These are phyloP conservation scores for Leishmania mexicana DNA, from an alignment of 208 protist species.

Conservation along the genomic window DNA sequence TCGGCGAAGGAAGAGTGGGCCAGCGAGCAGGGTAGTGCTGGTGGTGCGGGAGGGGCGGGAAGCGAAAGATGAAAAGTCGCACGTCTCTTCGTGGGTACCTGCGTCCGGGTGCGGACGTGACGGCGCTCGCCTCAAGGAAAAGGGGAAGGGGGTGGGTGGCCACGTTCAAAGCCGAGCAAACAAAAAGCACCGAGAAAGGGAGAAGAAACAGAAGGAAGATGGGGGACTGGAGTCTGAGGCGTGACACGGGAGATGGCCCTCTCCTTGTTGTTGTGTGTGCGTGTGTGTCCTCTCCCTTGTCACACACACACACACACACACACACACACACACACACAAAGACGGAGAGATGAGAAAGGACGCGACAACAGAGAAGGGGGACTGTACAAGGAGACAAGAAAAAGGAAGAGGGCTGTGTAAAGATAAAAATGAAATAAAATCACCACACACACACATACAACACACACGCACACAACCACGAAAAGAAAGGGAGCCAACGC, in stretches of 20 bases:
- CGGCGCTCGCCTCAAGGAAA: not conserved
- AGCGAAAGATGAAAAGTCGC: not conserved
- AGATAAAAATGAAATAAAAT: not conserved
- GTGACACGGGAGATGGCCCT: not conserved
- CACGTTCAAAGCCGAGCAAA: not conserved
- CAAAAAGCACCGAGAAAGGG: not conserved
- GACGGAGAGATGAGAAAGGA: not conserved
- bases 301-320: not conserved
- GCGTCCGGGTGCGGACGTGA: not conserved
- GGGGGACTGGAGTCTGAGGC: not conserved
- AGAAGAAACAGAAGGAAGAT: not conserved
- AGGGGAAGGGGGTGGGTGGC: not conserved
- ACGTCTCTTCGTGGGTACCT: not conserved
- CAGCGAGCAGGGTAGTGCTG: not conserved
- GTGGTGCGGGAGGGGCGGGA: not conserved
- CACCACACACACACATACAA: constrained; percentile 4
- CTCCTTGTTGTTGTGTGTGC: not conserved
- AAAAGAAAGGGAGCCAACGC: not conserved
- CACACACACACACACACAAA: not conserved
- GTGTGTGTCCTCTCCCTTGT: not conserved
- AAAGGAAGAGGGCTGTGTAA: not conserved
- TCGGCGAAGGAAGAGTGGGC: not conserved
- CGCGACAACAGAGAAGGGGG: not conserved
- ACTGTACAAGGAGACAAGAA: not conserved
- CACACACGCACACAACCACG: not conserved